Evolutionary conservation across 2,329 filamentous ascomycete species (phyloP).

Genomic region (Aspergillus flavus): DNA sequence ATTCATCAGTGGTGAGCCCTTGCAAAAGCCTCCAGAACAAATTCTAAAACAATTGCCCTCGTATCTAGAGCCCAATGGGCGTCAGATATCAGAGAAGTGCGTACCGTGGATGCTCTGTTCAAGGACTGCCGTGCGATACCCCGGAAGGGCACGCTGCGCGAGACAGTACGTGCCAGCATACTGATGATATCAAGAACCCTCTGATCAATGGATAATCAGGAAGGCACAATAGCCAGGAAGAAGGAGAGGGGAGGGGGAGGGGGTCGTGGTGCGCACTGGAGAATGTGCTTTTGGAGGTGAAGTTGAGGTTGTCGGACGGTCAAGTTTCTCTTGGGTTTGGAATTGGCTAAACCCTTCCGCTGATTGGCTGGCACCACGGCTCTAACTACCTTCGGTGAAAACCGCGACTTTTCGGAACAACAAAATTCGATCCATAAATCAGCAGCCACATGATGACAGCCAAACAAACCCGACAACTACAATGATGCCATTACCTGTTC

Average conservation of each 20-base stretch:
- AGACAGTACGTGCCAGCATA: slow-evolving; percentile 92
- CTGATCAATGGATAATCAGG: slow-evolving; percentile 36
- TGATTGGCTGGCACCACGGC: slow-evolving; percentile 37
- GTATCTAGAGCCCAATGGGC: slow-evolving; percentile 33
- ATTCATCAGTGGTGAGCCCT: slow-evolving; percentile 35
- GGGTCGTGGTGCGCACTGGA: slow-evolving; percentile 32
- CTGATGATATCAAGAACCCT: slow-evolving; percentile 50
- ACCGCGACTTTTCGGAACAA: slow-evolving; percentile 40
- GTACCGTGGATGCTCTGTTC: slow-evolving; percentile 74
- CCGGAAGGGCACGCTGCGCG: slow-evolving; percentile 86
- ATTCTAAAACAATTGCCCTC: slow-evolving; percentile 32
- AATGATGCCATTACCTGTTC: slow-evolving; percentile 3
- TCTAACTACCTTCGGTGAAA: slow-evolving; percentile 40
- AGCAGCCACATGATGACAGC: slow-evolving; percentile 2
- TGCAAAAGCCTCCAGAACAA: slow-evolving; percentile 30
- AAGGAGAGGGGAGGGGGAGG: slow-evolving; percentile 30
- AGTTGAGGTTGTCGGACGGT: slow-evolving; percentile 39
- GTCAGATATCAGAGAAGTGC: slow-evolving; percentile 48
- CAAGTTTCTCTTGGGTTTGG: slow-evolving; percentile 39
- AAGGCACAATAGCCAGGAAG: slow-evolving; percentile 36
- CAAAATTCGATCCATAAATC: slow-evolving; percentile 20
- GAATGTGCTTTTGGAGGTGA: slow-evolving; percentile 38
- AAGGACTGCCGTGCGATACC: slow-evolving; percentile 75
- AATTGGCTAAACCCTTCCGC: slow-evolving; percentile 39
- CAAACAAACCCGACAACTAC: neutral